Base-by-base conservation (phyloP, 495 filamentous ascomycete species). In the Hapsidospora chrysogenum region DNA sequence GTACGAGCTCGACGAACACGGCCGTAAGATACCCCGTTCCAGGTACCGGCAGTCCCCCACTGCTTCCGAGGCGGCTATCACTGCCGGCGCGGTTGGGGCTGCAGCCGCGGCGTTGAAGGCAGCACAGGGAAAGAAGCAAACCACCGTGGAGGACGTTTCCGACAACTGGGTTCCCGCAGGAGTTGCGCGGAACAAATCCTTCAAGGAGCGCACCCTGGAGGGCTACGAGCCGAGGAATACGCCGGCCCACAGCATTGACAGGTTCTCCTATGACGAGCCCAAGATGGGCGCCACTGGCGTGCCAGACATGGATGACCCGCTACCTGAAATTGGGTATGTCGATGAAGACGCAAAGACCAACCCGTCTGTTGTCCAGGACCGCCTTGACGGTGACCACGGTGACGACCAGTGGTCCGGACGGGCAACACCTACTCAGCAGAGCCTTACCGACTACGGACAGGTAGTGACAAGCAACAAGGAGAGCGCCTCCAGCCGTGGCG, bases 191-290 rank as follows among this genome's bases (percentile, higher is more conserved):
- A 62, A 64, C 40, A 54, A 52, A 35, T 72, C 68, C 9, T 72
- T 72, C 51, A 70, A 70, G 41, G 65, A 72, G 39, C 63, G 66
- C 33, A 59, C 65, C 2, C 50, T 58, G 44, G 58, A 64, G 29
- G 59, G 56, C 0, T 53, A 53, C 21, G 51, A 52, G 30, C 60
- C 64, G n/a, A 64, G 68, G 15, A 64, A 66, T 17, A 84, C 80
- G 9, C 79, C 80, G n/a, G 72, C 70, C n/a, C 78, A 81, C 40
- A 86, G 80, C 46, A 60, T 82, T 22, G 71, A 80, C 29, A 63
- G 70, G 30, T 74, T 79, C 15, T 56, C 68, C 19, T 68, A 75
- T 14, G 66, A 77, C 14, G 54, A 72, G 9, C 60, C 67, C 13
- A 61, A 64, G 39, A 49, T 86, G 56, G 65, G 58, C 17, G 65